phyloP scores from a whole-genome alignment of 1,139 yeast species.

The Saccharomycopsis hybrid region DNA sequence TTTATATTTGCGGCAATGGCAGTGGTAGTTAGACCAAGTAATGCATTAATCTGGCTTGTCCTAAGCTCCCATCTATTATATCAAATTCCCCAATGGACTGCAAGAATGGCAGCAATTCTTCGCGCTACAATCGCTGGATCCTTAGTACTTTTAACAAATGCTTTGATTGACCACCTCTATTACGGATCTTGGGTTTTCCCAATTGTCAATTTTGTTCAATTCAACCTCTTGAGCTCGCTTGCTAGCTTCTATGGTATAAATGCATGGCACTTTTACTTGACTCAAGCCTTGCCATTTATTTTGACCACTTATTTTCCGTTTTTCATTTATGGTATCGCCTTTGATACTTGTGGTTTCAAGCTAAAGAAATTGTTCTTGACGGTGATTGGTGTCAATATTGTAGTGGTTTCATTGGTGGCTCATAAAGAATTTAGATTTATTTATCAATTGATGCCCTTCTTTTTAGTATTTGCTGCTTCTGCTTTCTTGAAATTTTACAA shows the following conservation, averaged over 20 bases:
- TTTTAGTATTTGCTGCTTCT: conserved; percentile 39
- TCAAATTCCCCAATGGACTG: conserved; percentile 17
- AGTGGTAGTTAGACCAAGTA: conserved; percentile 78
- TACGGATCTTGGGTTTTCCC: conserved; percentile 61
- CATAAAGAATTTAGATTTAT: conserved; percentile 93
- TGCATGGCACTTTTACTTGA: conserved; percentile 78
- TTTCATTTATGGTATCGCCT: conserved; percentile 37
- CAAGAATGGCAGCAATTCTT: conserved; percentile 11
- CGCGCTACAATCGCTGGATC: conserved; percentile 27
- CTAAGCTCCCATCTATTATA: conserved; percentile 41
- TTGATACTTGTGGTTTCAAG: conserved; percentile 21
- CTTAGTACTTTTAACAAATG: conserved; percentile 32
- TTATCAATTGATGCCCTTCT: conserved; percentile 78
- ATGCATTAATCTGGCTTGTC: conserved; percentile 64
- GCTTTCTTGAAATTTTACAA: conserved; percentile 26
- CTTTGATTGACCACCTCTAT: conserved; percentile 50
- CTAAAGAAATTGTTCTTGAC: conserved; percentile 17
- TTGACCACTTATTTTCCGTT: conserved; percentile 64
- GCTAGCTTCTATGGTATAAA: conserved; percentile 82
- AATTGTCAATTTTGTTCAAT: conserved; percentile 58
- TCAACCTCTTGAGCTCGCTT: conserved; percentile 66
- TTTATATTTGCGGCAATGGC: conserved; percentile 45
- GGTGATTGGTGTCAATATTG: conserved; percentile 37
- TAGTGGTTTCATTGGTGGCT: conserved; percentile 53
- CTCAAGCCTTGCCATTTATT: conserved; percentile 77